Conservation (phyloP, 257 asterid species). For the Nicotiana benthamiana region DNA sequence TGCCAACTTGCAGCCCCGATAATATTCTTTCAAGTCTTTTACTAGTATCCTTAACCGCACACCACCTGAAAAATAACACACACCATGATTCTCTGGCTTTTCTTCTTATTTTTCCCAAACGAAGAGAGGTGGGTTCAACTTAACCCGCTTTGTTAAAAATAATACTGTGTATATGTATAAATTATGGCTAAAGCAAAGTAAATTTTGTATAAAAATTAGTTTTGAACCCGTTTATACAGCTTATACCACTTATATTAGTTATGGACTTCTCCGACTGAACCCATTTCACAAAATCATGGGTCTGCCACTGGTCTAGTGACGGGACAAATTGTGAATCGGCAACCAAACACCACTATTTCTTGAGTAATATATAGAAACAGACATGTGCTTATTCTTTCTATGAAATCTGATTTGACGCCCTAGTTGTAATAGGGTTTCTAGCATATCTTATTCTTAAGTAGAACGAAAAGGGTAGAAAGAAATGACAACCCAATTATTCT, state of each 20-base stretch:
- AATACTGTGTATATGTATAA: too few relatives aligned
- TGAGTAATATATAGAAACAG: neutral
- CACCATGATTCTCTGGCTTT: neutral
- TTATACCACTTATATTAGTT: too few relatives aligned
- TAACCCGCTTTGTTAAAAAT: too few relatives aligned
- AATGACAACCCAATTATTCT: too few relatives aligned
- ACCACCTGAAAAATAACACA: neutral
- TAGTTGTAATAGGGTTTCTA: neutral
- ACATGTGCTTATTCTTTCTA: neutral
- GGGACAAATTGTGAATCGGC: neutral
- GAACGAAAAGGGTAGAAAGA: neutral
- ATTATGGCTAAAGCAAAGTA: too few relatives aligned
- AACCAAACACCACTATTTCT: neutral
- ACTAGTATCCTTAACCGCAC: constrained; percentile 5
- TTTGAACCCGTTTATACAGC: too few relatives aligned
- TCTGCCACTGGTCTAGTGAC: too few relatives aligned
- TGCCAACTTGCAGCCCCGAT: constrained; percentile 2
- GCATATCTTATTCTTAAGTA: neutral
- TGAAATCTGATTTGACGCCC: neutral
- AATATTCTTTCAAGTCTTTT: neutral
- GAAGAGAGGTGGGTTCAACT: too few relatives aligned
- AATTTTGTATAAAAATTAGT: too few relatives aligned
- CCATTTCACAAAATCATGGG: too few relatives aligned
- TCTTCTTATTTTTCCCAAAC: neutral
- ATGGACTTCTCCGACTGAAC: too few relatives aligned